Conservation (phyloP, 225 moss, liverwort and hornwort species). For the Pseudoscleropodium purum region DNA sequence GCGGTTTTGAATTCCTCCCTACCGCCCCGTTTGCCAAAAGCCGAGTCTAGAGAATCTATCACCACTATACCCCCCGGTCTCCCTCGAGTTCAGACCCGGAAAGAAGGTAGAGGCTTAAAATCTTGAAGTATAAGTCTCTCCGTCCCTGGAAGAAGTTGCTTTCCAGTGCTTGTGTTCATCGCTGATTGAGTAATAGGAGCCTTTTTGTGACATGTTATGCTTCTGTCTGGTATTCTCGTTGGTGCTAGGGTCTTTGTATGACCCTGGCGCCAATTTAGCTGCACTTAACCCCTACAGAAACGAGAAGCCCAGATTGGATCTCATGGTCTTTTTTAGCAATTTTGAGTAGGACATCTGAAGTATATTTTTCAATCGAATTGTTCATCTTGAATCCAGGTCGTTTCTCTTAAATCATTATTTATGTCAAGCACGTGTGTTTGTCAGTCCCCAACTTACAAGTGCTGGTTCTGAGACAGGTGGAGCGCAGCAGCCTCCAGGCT, state of each 20-base stretch:
- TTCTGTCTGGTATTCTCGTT: not conserved
- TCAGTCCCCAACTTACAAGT: not conserved
- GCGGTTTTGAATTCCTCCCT: slow-evolving; percentile 13
- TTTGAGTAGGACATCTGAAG: not conserved
- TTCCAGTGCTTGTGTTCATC: not conserved
- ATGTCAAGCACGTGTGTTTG: not conserved
- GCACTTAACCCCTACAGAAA: not conserved
- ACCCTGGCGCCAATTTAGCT: not conserved
- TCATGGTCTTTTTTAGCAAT: not conserved
- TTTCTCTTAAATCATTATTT: not conserved
- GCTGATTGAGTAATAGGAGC: not conserved
- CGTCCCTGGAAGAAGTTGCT: not conserved
- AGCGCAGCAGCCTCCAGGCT: slow-evolving; percentile 3
- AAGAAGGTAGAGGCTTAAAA: slow-evolving; percentile 6
- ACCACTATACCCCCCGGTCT: slow-evolving; percentile 23
- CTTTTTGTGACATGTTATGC: not conserved
- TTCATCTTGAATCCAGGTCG: not conserved
- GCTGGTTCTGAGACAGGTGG: slow-evolving; percentile 6
- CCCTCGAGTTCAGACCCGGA: slow-evolving; percentile 20
- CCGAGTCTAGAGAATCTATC: slow-evolving; percentile 5
- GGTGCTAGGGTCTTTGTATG: not conserved
- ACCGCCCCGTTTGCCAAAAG: slow-evolving; percentile 23
- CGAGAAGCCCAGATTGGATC: not conserved
- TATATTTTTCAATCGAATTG: not conserved
- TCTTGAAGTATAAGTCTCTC: not conserved